These are phyloP conservation scores for Senna tora DNA, from an alignment of 306 rosid species.

Conservation along the genomic window DNA sequence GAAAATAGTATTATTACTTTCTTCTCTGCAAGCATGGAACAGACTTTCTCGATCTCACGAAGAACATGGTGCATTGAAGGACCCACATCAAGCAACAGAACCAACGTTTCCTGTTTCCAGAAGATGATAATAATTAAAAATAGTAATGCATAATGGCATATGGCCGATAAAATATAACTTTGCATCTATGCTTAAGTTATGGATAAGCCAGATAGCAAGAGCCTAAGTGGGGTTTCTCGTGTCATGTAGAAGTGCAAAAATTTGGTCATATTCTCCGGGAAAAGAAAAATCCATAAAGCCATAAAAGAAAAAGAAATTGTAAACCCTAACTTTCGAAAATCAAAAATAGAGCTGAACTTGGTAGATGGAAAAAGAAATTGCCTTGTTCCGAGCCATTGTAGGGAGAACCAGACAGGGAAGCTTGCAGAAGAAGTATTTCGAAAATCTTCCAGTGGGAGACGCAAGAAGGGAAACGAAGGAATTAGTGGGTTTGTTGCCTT, in stretches of 20 bases:
- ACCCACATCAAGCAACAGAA: constrained; percentile 88
- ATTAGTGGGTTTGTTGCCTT: no score
- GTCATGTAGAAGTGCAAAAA: neutral
- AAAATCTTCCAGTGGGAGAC: neutral
- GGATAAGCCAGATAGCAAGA: neutral
- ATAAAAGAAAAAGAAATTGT: constrained; percentile 34
- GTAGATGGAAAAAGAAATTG: constrained; percentile 24
- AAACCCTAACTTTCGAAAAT: constrained; percentile 30
- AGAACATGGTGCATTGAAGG: constrained; percentile 83
- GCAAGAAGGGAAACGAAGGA: no score
- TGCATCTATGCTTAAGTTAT: neutral
- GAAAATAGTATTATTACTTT: constrained; percentile 49
- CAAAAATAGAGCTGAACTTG: neutral
- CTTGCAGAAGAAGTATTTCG: constrained; percentile 13
- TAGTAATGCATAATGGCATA: neutral
- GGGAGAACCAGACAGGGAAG: constrained; percentile 15
- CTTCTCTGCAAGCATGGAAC: constrained; percentile 72
- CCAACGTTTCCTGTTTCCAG: constrained; percentile 62
- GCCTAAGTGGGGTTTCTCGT: neutral
- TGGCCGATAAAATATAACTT: neutral
- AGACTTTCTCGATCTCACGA: constrained; percentile 74
- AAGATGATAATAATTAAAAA: constrained; percentile 10
- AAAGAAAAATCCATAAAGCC: neutral
- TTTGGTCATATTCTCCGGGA: neutral
- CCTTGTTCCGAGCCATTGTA: constrained; percentile 84